Base-by-base conservation (phyloP, 2,329 filamentous ascomycete genomes). In the Scopulariopsis brevicaulis region DNA sequence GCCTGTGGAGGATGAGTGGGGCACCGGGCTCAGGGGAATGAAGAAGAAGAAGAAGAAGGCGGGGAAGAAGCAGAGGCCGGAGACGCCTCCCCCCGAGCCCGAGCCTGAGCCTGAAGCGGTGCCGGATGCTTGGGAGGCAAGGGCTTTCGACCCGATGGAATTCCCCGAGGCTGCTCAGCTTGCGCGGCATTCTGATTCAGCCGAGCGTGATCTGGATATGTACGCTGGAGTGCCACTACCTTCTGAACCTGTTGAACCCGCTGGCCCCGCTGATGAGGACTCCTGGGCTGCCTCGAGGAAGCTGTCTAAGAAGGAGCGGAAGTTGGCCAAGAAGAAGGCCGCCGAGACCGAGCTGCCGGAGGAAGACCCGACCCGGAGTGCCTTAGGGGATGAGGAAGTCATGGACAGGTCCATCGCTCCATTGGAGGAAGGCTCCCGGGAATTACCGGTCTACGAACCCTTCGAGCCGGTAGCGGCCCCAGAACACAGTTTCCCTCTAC, bases 31-130 rank as follows among this genome's bases (percentile, higher is more conserved):
- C 12, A 66, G 62, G 58, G 54, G 55, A 15, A 63, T 60, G 56
- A 68, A 67, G 57, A 73, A 68, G 62, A 65, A 68, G 25, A 71
- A 69, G 59, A 70, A 69, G 60, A 64, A 64, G 52, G 51, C 46
- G 20, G 52, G 53, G n/a, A 63, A 66, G 56, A 66, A 63, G 60
- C 57, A 58, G 61, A 43, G 58, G 57, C 4, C 58, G 20, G 46
- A 50, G 20, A 50, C 22, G 5, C 20, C 20, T 50, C 37, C 37
- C 12, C n/a, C 46, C 22, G 56, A n/a, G n/a, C 25, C 55, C 46
- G 28, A 56, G 34, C 25, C 24, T 35, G 43, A 56, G 7, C 40
- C 40, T n/a, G 24, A 15, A 14, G 7, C 43, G 10, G 40, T 11
- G n/a, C 22, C 46, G 6, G 20, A 32, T 8, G 8, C 28, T 32